Base-by-base conservation (phyloP, 2,329 filamentous ascomycete species). In the Daldinia sp. region DNA sequence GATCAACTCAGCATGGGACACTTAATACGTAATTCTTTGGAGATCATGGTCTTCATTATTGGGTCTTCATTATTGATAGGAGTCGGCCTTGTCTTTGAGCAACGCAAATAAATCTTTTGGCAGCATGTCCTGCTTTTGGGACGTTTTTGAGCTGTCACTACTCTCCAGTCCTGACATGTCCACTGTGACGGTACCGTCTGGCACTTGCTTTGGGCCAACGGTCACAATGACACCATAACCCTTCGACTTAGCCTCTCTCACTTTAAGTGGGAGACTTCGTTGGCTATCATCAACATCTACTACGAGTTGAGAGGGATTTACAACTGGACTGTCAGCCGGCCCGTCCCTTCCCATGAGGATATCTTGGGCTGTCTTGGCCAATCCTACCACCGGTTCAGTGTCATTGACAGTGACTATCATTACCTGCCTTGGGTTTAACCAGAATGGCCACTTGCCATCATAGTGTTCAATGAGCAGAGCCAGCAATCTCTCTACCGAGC, bases 401-500 rank as follows among this genome's bases (percentile, higher is more conserved):
- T 88, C 82, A 70, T 91, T 93, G 54, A 94, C 83, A 0, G 91
- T 90, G 29, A 95, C 77, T 58, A 96, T 84, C 45, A 90, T 86
- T 39, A 87, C 89, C 73, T 95, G 93, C 4, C 88, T 86, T 0
- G 93, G 93, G 57, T 91, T 94, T 8, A 96, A 82, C 93, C 93
- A 96, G 75, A 96, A 94, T 3, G 93, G 93, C 87, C 92, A 96
- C 60, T 84, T 85, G 13, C 91, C 91, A 58, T 89, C 83, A 70
- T 94, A 92, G 68, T 92, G 90, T 77, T 96, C 93, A 57, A 95
- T 94, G 37, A 96, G 78, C 11, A 96, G 81, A 3, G 93, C 93
- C 84, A 96, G 89, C 64, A 96, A 87, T 45, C 93, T 85, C 77
- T 96, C 93, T 4, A 96, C 84, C 0, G 91, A 95, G 13, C 93